Percentiles rank a stretch among this genome's conserved stretches.
phyloP scores from a whole-genome alignment of 2,329 filamentous ascomycete genomes.

The Fusarium sp. region DNA sequence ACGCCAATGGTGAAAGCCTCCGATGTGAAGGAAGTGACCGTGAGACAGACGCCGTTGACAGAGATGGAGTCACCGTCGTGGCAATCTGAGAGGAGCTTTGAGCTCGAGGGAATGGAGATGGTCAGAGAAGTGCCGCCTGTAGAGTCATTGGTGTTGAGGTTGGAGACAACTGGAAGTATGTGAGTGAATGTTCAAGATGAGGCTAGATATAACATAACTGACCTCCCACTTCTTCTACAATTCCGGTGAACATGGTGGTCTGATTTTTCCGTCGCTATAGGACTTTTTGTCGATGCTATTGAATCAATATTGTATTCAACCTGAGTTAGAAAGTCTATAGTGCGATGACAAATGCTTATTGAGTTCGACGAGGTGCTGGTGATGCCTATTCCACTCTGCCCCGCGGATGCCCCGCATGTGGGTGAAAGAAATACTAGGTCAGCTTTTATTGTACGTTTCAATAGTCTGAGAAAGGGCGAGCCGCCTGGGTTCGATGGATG shows the following conservation, averaged over 20 bases:
- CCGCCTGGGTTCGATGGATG: background rate
- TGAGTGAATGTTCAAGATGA: conserved; percentile 43
- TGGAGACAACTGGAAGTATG: conserved; percentile 78
- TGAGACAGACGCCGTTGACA: conserved; percentile 96
- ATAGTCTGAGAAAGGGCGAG: background rate
- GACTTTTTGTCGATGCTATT: background rate
- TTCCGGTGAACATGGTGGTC: conserved; percentile 90
- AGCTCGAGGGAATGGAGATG: conserved; percentile 76
- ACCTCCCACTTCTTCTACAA: conserved; percentile 95
- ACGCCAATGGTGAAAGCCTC: conserved; percentile 88
- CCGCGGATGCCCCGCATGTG: conserved; percentile 46
- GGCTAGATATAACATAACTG: conserved; percentile 54
- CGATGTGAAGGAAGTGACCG: conserved; percentile 73
- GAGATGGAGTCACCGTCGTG: conserved; percentile 93
- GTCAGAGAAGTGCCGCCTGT: conserved; percentile 92
- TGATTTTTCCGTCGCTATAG: background rate
- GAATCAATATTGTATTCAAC: background rate
- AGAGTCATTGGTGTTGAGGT: conserved; percentile 83
- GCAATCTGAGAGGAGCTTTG: conserved; percentile 84
- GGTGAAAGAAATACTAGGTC: conserved; percentile 26
- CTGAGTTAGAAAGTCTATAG: background rate
- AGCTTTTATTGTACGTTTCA: background rate
- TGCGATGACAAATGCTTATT: conserved; percentile 47
- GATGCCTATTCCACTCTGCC: conserved; percentile 37
- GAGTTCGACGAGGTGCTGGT: conserved; percentile 19